Conservation (phyloP, 257 asterid genomes). For the Perilla frutescens region DNA sequence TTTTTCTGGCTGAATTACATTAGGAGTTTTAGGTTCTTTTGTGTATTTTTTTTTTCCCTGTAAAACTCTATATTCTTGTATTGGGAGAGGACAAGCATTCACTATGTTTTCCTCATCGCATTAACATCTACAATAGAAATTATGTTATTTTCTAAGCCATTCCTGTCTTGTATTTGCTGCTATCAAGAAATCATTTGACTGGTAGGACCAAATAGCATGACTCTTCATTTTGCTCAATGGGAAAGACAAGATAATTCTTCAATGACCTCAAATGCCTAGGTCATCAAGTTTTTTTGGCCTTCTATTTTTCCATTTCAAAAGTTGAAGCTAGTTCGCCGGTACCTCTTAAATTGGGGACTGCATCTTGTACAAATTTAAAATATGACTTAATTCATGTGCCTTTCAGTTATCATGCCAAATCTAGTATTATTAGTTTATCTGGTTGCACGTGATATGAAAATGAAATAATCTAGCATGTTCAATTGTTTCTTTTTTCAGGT, state of each 20-base stretch:
- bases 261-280: background rate
- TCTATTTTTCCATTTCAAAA: background rate
- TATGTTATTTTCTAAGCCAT: background rate
- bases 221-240: background rate
- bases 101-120: no score
- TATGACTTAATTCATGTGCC: background rate
- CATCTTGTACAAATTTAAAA: background rate
- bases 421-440: background rate
- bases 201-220: background rate
- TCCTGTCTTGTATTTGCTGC: background rate
- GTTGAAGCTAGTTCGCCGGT: background rate
- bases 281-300: background rate
- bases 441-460: background rate
- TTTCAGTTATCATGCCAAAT: constrained; percentile 7
- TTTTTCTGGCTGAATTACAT: constrained; percentile 7
- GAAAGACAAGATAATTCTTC: background rate
- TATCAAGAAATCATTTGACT: background rate
- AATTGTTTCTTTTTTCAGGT: constrained; percentile 53
- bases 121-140: background rate
- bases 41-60: background rate
- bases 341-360: background rate
- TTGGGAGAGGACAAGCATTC: background rate
- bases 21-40: constrained; percentile 11
- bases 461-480: background rate
- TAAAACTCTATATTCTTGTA: background rate